phyloP scores from a whole-genome alignment of 768 basidiomycete species.

The Lactarius tabidus region DNA sequence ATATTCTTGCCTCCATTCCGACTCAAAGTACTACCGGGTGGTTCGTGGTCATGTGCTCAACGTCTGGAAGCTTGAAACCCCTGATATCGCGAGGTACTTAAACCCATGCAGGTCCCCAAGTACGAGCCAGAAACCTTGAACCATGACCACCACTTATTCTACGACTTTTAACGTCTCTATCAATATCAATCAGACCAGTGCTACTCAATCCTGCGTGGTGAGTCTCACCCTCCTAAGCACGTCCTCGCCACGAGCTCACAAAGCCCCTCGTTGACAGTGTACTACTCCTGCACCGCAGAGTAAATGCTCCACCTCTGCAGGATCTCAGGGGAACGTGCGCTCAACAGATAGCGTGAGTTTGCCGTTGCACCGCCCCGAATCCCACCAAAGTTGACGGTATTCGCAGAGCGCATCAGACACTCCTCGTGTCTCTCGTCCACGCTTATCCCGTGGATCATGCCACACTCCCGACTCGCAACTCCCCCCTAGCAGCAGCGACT shows the following conservation, averaged over 20 bases:
- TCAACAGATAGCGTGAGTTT: not conserved
- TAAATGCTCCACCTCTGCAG: not conserved
- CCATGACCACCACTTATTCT: not conserved
- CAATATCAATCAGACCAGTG: not conserved
- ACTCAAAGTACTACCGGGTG: too few relatives aligned
- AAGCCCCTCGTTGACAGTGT: not conserved
- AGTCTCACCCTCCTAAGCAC: not conserved
- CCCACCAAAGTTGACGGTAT: not conserved
- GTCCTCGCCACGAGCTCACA: not conserved
- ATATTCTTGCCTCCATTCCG: not conserved
- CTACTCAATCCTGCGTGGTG: not conserved
- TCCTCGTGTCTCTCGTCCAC: not conserved
- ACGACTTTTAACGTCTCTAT: not conserved
- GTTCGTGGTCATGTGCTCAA: constrained; percentile 14
- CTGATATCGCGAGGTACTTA: constrained; percentile 17
- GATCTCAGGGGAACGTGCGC: not conserved
- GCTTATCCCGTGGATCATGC: not conserved
- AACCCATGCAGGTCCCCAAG: not conserved
- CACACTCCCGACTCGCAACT: not conserved
- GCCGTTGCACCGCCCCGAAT: too few relatives aligned
- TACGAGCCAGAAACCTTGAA: not conserved
- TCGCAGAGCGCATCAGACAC: not conserved
- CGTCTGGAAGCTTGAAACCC: not conserved
- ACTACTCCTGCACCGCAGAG: not conserved
- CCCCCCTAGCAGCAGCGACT: not conserved